Conservation (phyloP, 352 stramenopile genomes). For the Blastocystis sp. region DNA sequence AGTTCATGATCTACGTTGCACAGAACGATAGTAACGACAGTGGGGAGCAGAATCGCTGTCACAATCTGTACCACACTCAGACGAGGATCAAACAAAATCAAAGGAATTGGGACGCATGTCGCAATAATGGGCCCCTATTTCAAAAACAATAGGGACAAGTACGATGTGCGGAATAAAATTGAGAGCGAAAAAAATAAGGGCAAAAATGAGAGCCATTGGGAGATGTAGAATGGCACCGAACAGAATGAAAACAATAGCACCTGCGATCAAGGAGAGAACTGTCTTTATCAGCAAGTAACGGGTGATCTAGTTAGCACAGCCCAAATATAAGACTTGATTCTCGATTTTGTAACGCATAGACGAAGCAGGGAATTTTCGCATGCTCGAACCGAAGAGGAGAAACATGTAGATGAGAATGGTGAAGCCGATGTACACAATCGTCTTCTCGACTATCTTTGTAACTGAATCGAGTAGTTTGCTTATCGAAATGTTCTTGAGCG, state of each 20-base stretch:
- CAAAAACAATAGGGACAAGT: not conserved
- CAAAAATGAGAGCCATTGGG: slow-evolving; percentile 44
- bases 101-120: slow-evolving; percentile 10
- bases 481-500: not conserved
- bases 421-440: slow-evolving; percentile 6
- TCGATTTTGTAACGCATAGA: slow-evolving; percentile 52
- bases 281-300: slow-evolving; percentile 48
- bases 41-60: not conserved
- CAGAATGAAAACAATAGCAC: not conserved
- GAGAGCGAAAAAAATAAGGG: slow-evolving; percentile 33
- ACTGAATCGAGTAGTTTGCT: not conserved
- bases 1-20: slow-evolving; percentile 22
- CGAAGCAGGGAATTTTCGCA: not conserved
- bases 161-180: slow-evolving; percentile 56
- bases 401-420: slow-evolving; percentile 52
- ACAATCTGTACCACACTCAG: not conserved
- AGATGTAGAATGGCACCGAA: slow-evolving; percentile 19
- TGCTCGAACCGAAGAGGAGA: slow-evolving; percentile 10
- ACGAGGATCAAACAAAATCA: slow-evolving; percentile 18
- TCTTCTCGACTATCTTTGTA: not conserved
- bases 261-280: slow-evolving; percentile 3
- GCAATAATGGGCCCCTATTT: slow-evolving; percentile 41
- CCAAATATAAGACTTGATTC: not conserved
- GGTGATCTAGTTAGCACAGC: not conserved
- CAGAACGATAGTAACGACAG: not conserved